Conservation (phyloP, 2,329 filamentous ascomycete genomes). For the Epichloe typhina region DNA sequence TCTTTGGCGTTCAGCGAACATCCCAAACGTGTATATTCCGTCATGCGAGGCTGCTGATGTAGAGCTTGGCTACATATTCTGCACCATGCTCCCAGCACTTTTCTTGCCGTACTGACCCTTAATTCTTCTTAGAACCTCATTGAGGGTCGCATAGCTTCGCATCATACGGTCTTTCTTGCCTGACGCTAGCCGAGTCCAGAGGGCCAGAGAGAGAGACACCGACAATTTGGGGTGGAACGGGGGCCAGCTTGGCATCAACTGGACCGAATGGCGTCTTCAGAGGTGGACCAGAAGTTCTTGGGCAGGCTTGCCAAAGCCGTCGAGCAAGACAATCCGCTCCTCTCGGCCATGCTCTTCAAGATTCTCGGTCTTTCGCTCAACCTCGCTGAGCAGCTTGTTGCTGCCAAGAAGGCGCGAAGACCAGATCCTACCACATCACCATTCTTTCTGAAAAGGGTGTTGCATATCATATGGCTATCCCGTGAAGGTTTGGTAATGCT, state of each 20-base stretch:
- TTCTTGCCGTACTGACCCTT: neutral
- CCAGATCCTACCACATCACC: slow-evolving; percentile 69
- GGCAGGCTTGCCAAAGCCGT: slow-evolving; percentile 76
- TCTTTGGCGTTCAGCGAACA: neutral
- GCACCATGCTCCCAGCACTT: neutral
- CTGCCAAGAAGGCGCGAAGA: slow-evolving; percentile 69
- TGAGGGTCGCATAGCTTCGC: neutral
- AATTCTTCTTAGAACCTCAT: neutral
- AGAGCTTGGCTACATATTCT: neutral
- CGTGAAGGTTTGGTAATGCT: slow-evolving; percentile 81
- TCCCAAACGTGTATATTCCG: neutral
- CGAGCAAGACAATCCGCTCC: slow-evolving; percentile 60
- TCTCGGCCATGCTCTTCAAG: slow-evolving; percentile 77
- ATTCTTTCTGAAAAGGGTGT: slow-evolving; percentile 67
- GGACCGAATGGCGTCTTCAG: slow-evolving; percentile 73
- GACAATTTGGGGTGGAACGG: neutral
- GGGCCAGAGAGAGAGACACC: neutral
- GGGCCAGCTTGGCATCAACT: neutral
- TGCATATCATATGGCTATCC: slow-evolving; percentile 89
- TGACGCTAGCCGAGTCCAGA: neutral
- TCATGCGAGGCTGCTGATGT: slow-evolving; percentile 1
- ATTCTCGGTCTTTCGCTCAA: slow-evolving; percentile 83
- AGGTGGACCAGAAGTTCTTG: slow-evolving; percentile 95
- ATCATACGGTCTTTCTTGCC: neutral
- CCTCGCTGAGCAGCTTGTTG: slow-evolving; percentile 70